phyloP scores from a whole-genome alignment of 768 basidiomycete genomes.

The Ramaria sp. region DNA sequence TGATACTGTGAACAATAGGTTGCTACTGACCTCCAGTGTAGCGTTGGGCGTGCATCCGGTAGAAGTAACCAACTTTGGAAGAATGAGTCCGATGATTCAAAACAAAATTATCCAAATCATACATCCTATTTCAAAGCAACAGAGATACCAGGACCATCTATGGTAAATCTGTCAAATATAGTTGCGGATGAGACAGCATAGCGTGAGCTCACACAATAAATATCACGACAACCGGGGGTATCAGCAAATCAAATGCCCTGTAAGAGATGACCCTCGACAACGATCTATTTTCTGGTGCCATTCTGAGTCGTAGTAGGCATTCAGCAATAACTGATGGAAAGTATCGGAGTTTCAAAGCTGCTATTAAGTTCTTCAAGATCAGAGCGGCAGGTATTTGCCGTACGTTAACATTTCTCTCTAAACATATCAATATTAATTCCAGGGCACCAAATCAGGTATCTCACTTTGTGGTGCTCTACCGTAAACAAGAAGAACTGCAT shows the following conservation, averaged over 20 bases:
- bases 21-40: background rate
- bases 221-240: background rate
- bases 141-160: conserved; percentile 2
- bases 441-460: too few relatives aligned
- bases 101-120: background rate
- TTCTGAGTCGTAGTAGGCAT: background rate
- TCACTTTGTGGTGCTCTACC: too few relatives aligned
- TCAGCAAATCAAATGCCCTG: background rate
- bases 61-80: background rate
- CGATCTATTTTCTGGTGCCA: background rate
- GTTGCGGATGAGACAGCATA: too few relatives aligned
- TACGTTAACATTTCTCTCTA: too few relatives aligned
- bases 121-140: conserved; percentile 8
- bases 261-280: background rate
- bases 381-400: background rate
- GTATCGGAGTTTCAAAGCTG: background rate
- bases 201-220: conserved; percentile 4
- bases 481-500: too few relatives aligned
- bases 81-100: background rate
- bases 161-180: background rate
- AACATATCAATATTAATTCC: background rate
- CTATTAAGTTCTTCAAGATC: background rate
- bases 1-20: background rate
- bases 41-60: background rate
- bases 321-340: background rate